These are phyloP conservation scores for Vigna unguiculata DNA, from an alignment of 306 rosid genomes.

Conservation along the genomic window DNA sequence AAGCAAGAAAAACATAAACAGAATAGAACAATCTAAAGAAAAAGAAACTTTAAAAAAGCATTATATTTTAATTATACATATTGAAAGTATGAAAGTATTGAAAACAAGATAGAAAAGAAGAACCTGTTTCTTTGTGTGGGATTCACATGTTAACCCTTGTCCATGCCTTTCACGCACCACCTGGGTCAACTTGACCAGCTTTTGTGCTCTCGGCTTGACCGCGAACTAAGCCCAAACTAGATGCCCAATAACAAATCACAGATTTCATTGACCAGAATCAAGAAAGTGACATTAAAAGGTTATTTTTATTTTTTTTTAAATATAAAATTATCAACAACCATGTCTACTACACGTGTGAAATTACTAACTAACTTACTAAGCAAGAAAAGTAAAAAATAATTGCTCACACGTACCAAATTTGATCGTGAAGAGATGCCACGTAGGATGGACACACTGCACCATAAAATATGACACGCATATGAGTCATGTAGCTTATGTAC, in stretches of 20 bases:
- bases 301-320: too few species aligned
- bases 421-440: neutral
- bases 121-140: neutral
- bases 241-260: neutral
- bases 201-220: neutral
- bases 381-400: too few species aligned
- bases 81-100: neutral
- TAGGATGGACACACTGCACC: neutral
- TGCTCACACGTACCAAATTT: neutral
- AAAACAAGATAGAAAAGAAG: neutral
- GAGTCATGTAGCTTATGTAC: neutral
- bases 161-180: too few species aligned
- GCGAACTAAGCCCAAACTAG: neutral
- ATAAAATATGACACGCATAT: neutral
- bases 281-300: neutral
- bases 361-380: too few species aligned
- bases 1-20: neutral
- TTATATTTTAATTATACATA: neutral
- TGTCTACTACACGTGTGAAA: too few species aligned
- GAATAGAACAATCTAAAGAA: neutral
- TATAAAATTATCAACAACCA: too few species aligned
- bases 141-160: neutral
- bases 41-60: neutral
- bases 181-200: neutral
- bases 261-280: neutral